phyloP scores from a whole-genome alignment of 805 yeast genomes.

The Scheffersomyces ergatensis region DNA sequence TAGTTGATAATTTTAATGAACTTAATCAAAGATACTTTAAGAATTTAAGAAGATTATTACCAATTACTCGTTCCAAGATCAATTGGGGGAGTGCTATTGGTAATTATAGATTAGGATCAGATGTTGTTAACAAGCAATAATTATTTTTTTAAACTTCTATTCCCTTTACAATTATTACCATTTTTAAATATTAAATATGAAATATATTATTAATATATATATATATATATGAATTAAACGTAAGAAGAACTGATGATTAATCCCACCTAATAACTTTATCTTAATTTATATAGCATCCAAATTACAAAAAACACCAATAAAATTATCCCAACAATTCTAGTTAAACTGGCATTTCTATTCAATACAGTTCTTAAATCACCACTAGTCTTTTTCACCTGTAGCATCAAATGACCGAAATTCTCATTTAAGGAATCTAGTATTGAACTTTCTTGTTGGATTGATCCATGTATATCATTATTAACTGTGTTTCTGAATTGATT shows the following conservation, averaged over 20 bases:
- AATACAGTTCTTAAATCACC: slow-evolving; percentile 39
- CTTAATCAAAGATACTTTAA: slow-evolving; percentile 83
- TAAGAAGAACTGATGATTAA: no score
- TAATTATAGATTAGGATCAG: slow-evolving; percentile 81
- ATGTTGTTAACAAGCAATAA: slow-evolving; percentile 47
- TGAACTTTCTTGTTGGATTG: slow-evolving; percentile 39
- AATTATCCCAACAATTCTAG: slow-evolving; percentile 34
- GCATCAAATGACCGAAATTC: slow-evolving; percentile 36
- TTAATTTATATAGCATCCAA: slow-evolving; percentile 38
- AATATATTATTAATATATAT: no score
- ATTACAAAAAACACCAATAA: slow-evolving; percentile 31
- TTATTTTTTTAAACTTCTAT: no score
- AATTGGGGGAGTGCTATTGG: slow-evolving; percentile 96
- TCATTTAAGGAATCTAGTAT: slow-evolving; percentile 36
- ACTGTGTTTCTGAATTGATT: slow-evolving; percentile 42
- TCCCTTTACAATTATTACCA: no score
- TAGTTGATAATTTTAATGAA: slow-evolving; percentile 62
- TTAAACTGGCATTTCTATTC: slow-evolving; percentile 40
- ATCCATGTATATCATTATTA: slow-evolving; percentile 39
- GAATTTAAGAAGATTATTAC: slow-evolving; percentile 82
- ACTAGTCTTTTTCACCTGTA: slow-evolving; percentile 37
- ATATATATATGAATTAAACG: no score
- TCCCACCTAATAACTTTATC: slow-evolving; percentile 7
- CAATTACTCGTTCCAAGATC: slow-evolving; percentile 86
- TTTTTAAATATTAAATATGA: no score